Base-by-base conservation (phyloP, 2,329 filamentous ascomycete genomes). In the Aureobasidium sp. region DNA sequence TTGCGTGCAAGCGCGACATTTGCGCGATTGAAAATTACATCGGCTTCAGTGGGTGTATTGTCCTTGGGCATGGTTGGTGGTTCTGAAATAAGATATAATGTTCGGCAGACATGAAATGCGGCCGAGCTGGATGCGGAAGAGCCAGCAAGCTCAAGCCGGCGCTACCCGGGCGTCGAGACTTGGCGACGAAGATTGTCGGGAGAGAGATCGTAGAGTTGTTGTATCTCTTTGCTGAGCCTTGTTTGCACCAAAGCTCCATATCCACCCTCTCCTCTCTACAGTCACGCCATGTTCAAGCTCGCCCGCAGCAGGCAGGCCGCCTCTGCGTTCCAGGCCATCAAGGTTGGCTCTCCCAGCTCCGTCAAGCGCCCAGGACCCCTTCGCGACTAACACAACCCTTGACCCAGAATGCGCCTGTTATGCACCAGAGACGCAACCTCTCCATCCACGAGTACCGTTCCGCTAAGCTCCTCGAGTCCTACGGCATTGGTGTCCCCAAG, bases 381-480 rank as follows among this genome's bases (percentile, higher is more conserved):
- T 59, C 67, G 67, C 70, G 66, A 57, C 51, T 62, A 41, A 63
- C 55, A 53, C 27, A 10, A 26, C 29, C 57, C 13, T 32, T 43
- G 26, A 51, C 20, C 61, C 81, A 89, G 79, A 83, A 86, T 71
- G 77, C 78, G 59, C 78, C 82, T 48, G 67, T 79, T 78, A 71
- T 79, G 70, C 84, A 63, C 34, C 62, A 63, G 48, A 60, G 17
- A 32, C 44, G 62, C 29, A 60, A 60, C 74, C 85, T 99, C 75
- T 94, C 91, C 75, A 96, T 99, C 74, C 94, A 99, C 83, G 94
- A 99, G 82, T 97, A 97, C 81, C 88, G 93, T 73, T 97, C 94
- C 71, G 91, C 92, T 71, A 90, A 92, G 77, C 87, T 99, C 70
- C 84, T 99, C 73, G 90, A 86, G 73, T 79, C 78, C 90, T 97